A percentile compares a stretch with the other conserved stretches of the same genome.
phyloP scores from a whole-genome alignment of 2,329 filamentous ascomycete genomes.

The Xylaria sp. region DNA sequence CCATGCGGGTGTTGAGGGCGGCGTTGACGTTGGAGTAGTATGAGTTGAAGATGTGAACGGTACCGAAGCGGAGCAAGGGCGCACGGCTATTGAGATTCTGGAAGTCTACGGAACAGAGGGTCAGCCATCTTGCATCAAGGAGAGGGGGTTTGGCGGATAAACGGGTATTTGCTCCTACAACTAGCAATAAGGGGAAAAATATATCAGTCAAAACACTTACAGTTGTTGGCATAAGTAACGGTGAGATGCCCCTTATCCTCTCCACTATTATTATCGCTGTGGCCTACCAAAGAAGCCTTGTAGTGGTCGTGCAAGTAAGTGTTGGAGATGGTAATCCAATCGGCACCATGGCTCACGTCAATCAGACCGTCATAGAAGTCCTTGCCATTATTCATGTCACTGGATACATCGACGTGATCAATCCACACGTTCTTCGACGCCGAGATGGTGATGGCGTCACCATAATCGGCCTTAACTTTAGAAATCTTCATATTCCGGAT shows the following conservation, averaged over 20 bases:
- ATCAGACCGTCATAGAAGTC: conserved; percentile 73
- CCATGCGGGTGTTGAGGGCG: conserved; percentile 55
- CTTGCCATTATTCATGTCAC: conserved; percentile 64
- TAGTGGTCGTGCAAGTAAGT: conserved; percentile 55
- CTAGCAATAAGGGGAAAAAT: neutral
- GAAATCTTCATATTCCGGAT: conserved; percentile 66
- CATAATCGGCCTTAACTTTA: conserved; percentile 60
- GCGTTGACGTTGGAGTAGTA: conserved; percentile 48
- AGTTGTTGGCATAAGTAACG: conserved; percentile 75
- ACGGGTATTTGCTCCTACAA: neutral
- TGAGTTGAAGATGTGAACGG: conserved; percentile 54
- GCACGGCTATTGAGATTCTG: conserved; percentile 58
- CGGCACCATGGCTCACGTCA: conserved; percentile 66
- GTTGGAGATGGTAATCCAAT: conserved; percentile 61
- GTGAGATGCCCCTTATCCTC: conserved; percentile 70
- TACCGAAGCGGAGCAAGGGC: conserved; percentile 62
- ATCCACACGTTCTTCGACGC: conserved; percentile 66
- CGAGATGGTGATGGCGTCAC: conserved; percentile 66
- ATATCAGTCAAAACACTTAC: conserved; percentile 4
- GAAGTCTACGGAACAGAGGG: conserved; percentile 5
- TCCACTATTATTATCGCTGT: conserved; percentile 60
- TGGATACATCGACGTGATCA: conserved; percentile 70
- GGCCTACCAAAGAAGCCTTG: conserved; percentile 50
- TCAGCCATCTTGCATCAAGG: neutral
- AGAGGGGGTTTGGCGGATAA: neutral